Evolutionary conservation across 2,329 filamentous ascomycete genomes (phyloP).

Genomic region (Decorospora gaudefroyi): DNA sequence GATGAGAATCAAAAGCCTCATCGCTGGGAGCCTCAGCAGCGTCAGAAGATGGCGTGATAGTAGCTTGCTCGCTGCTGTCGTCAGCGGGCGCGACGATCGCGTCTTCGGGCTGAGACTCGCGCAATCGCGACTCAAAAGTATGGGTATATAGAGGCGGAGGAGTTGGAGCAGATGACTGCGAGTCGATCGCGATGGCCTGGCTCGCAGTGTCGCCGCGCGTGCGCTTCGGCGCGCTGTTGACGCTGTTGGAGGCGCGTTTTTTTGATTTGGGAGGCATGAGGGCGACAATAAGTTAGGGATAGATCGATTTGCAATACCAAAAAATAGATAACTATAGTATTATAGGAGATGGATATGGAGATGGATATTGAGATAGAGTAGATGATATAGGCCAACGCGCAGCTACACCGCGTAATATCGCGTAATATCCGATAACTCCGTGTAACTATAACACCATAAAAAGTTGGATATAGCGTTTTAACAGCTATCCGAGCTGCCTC

Average conservation of each 20-base stretch:
- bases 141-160: not conserved
- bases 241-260: not conserved
- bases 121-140: too few relatives aligned
- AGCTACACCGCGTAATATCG: too few relatives aligned
- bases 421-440: too few relatives aligned
- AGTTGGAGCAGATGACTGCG: not conserved
- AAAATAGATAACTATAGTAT: too few relatives aligned
- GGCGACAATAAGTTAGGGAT: not conserved
- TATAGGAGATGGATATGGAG: not conserved
- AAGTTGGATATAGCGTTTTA: too few relatives aligned
- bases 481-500: not conserved
- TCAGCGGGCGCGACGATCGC: not conserved
- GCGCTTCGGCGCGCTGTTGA: not conserved
- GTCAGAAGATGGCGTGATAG: not conserved
- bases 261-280: not conserved
- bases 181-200: not conserved
- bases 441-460: too few relatives aligned
- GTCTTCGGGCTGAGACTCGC: slow-evolving; percentile 1
- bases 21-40: not conserved
- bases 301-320: not conserved
- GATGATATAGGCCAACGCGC: too few relatives aligned
- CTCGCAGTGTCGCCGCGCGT: not conserved
- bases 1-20: not conserved
- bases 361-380: too few relatives aligned
- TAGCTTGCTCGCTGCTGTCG: slow-evolving; percentile 1